These are phyloP conservation scores for Dryadomyces quercivorus DNA, from an alignment of 2,329 filamentous ascomycete species.

Conservation along the genomic window DNA sequence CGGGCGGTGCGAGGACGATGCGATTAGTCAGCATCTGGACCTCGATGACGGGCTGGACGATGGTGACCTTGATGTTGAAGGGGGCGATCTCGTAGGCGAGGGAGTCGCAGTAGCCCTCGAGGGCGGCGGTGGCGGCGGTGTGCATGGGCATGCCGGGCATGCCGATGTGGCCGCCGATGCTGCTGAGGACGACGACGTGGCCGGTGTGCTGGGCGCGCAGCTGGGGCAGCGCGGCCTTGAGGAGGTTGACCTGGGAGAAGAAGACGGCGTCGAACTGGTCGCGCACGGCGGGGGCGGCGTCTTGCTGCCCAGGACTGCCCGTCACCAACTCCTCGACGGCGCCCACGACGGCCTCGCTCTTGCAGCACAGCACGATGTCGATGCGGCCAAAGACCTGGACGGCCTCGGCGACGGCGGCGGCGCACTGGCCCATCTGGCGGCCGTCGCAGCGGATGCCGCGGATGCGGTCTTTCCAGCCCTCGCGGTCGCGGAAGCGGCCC, in stretches of 20 bases:
- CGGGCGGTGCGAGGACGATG: slow-evolving; percentile 69
- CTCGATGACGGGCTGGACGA: slow-evolving; percentile 92
- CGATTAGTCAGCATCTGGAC: slow-evolving; percentile 78
- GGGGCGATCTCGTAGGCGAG: slow-evolving; percentile 93
- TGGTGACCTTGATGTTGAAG: slow-evolving; percentile 92
- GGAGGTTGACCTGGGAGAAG: slow-evolving; percentile 92
- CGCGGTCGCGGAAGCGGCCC: slow-evolving; percentile 43
- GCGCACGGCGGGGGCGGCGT: slow-evolving; percentile 63
- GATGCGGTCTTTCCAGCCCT: slow-evolving; percentile 73
- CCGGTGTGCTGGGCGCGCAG: slow-evolving; percentile 72
- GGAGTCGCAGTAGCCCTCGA: slow-evolving; percentile 92
- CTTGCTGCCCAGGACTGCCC: slow-evolving; percentile 19
- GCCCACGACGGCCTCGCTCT: slow-evolving; percentile 79
- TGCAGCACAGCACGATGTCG: slow-evolving; percentile 84
- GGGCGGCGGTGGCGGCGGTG: slow-evolving; percentile 84
- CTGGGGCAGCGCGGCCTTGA: slow-evolving; percentile 73
- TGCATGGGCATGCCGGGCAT: slow-evolving; percentile 87
- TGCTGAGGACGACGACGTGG: slow-evolving; percentile 81
- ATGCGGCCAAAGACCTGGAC: slow-evolving; percentile 74
- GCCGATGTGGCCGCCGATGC: slow-evolving; percentile 83
- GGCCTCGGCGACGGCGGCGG: slow-evolving; percentile 77
- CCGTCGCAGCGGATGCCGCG: slow-evolving; percentile 53
- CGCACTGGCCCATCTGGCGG: slow-evolving; percentile 55
- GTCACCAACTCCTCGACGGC: slow-evolving; percentile 83
- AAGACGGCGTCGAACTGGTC: slow-evolving; percentile 93